phyloP scores from a whole-genome alignment of 2,329 filamentous ascomycete genomes.

The Biscogniauxia marginata region DNA sequence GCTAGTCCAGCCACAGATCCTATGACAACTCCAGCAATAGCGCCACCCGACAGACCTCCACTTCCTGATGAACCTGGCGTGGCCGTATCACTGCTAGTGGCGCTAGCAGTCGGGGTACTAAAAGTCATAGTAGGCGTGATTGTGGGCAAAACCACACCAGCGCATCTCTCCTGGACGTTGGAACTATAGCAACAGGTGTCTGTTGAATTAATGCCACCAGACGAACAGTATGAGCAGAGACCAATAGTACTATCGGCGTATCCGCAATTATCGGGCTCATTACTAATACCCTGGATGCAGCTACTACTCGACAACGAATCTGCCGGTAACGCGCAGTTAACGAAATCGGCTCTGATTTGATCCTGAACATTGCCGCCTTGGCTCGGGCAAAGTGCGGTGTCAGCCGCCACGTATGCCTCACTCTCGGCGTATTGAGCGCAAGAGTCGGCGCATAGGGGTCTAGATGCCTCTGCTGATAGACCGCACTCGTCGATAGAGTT shows the following conservation, averaged over 20 bases:
- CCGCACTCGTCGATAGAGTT: conserved; percentile 73
- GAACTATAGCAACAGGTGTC: conserved; percentile 92
- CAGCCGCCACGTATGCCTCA: conserved; percentile 79
- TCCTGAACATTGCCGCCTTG: conserved; percentile 64
- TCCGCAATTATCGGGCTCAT: conserved; percentile 86
- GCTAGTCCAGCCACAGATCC: conserved; percentile 72
- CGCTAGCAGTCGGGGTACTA: conserved; percentile 44
- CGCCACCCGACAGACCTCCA: conserved; percentile 68
- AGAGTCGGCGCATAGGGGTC: conserved; percentile 82
- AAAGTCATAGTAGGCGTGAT: conserved; percentile 69
- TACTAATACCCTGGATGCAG: conserved; percentile 74
- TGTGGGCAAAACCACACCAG: conserved; percentile 73
- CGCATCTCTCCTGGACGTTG: conserved; percentile 70
- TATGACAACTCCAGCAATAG: conserved; percentile 87
- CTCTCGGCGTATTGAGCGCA: conserved; percentile 87
- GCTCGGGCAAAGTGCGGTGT: conserved; percentile 68
- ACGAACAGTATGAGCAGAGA: conserved; percentile 82
- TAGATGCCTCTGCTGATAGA: conserved; percentile 61
- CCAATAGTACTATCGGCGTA: conserved; percentile 70
- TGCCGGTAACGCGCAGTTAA: conserved; percentile 81
- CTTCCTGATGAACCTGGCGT: conserved; percentile 30
- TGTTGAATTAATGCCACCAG: conserved; percentile 84
- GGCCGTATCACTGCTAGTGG: conserved; percentile 44
- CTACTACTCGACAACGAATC: conserved; percentile 67
- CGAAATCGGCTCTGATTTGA: conserved; percentile 89